These are phyloP conservation scores for Tardiomyces blankii DNA, from an alignment of 1,139 yeast species.

Conservation along the genomic window DNA sequence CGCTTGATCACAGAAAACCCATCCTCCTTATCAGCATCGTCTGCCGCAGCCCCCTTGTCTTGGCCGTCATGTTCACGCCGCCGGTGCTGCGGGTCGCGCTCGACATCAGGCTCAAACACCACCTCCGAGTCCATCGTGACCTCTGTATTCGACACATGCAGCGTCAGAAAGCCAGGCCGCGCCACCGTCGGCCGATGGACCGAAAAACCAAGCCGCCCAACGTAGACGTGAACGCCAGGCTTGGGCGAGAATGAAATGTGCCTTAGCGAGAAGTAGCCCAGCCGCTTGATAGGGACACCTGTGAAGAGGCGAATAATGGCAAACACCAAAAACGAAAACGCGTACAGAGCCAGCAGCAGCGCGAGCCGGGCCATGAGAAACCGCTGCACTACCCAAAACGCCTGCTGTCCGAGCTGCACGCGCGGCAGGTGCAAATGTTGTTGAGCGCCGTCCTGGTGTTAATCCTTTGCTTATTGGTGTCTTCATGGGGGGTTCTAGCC, in stretches of 20 bases:
- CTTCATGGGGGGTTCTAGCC: no score
- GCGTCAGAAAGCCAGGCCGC: slow-evolving; percentile 27
- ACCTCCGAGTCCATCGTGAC: slow-evolving; percentile 20
- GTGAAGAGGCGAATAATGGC: slow-evolving; percentile 30
- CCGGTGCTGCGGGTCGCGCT: not conserved
- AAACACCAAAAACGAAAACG: slow-evolving; percentile 25
- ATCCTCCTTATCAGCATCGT: not conserved
- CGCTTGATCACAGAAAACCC: slow-evolving; percentile 8
- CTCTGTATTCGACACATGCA: slow-evolving; percentile 21
- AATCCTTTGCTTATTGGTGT: no score
- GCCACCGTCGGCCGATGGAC: slow-evolving; percentile 32
- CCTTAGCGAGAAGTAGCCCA: slow-evolving; percentile 30
- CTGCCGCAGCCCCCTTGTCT: slow-evolving; percentile 4
- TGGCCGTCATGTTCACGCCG: no score
- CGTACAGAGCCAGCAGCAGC: slow-evolving; percentile 18
- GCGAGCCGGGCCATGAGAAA: slow-evolving; percentile 14
- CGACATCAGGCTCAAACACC: slow-evolving; percentile 4
- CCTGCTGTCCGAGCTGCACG: not conserved
- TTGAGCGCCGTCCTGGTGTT: no score
- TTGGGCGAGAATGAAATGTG: slow-evolving; percentile 25
- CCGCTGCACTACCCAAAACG: slow-evolving; percentile 6
- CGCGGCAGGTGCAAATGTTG: no score
- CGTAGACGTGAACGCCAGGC: slow-evolving; percentile 25
- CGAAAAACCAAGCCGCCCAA: slow-evolving; percentile 25
- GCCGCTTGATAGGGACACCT: slow-evolving; percentile 31